These are phyloP conservation scores for Dioscorea cayenensis DNA, from an alignment of 116 monocot species.

Conservation along the genomic window DNA sequence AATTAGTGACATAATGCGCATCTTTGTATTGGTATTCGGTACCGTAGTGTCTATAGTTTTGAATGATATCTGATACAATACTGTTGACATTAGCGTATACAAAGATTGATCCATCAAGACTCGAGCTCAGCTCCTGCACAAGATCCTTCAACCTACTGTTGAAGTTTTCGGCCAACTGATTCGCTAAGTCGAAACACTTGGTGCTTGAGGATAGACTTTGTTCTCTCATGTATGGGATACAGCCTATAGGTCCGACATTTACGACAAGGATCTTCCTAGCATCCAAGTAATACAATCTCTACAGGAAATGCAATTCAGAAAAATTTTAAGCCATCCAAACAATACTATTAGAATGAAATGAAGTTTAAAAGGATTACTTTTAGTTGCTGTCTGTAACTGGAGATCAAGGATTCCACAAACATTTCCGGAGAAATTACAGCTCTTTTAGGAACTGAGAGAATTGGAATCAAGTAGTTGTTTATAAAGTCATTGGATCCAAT, in stretches of 20 bases:
- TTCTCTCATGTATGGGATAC: constrained; percentile 45
- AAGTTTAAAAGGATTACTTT: constrained; percentile 17
- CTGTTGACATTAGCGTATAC: constrained; percentile 34
- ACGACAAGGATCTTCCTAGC: constrained; percentile 38
- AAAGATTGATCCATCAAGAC: constrained; percentile 22
- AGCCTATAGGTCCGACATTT: constrained; percentile 55
- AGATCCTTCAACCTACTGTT: constrained; percentile 36
- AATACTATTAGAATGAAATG: neutral
- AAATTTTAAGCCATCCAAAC: neutral
- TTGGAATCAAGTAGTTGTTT: constrained; percentile 53
- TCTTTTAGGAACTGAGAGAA: constrained; percentile 24
- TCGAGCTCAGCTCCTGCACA: constrained; percentile 36
- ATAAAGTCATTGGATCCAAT: constrained; percentile 60
- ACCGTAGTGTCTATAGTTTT: constrained; percentile 30
- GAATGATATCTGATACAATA: constrained; percentile 37
- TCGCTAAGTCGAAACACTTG: constrained; percentile 31
- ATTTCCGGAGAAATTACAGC: constrained; percentile 20
- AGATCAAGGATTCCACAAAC: constrained; percentile 31
- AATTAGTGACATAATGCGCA: neutral
- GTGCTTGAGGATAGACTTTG: constrained; percentile 13
- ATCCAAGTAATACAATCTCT: constrained; percentile 50
- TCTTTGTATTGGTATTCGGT: neutral
- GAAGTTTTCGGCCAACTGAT: constrained; percentile 32
- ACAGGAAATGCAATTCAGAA: neutral
- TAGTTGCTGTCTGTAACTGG: constrained; percentile 30